phyloP scores from a whole-genome alignment of 257 asterid species.

The Capsicum rhomboideum region DNA sequence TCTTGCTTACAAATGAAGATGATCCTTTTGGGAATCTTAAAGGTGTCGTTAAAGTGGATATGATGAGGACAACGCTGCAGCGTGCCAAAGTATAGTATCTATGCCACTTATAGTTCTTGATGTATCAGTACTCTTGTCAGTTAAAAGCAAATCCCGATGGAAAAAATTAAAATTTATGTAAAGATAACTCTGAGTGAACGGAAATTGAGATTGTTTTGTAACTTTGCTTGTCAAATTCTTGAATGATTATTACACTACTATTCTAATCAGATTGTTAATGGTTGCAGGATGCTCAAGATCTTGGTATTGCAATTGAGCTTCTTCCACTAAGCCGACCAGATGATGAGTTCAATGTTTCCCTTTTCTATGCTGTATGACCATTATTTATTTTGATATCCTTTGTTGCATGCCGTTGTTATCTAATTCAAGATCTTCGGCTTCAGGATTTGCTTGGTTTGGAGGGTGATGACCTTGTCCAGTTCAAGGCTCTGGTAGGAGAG shows the following conservation, averaged over 20 bases:
- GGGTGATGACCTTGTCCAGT: constrained; percentile 63
- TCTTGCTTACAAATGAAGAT: constrained; percentile 89
- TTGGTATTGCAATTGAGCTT: constrained; percentile 81
- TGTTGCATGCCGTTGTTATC: not conserved
- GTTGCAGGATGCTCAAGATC: constrained; percentile 93
- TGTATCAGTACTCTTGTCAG: not conserved
- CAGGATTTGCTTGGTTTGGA: constrained; percentile 91
- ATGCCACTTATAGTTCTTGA: not conserved
- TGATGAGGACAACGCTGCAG: constrained; percentile 91
- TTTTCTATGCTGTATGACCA: constrained; percentile 78
- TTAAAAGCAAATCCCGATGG: not conserved
- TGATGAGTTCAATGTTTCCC: constrained; percentile 69
- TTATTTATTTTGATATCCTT: not conserved
- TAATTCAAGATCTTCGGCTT: constrained; percentile 16
- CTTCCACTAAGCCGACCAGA: constrained; percentile 75
- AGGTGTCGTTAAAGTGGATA: constrained; percentile 83
- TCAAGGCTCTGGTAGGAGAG: constrained; percentile 65
- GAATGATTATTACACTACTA: not conserved
- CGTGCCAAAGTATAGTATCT: constrained; percentile 67
- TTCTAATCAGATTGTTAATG: not conserved
- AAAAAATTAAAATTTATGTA: not conserved
- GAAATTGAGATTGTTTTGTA: not conserved
- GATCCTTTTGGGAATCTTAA: constrained; percentile 86
- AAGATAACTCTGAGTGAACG: not conserved
- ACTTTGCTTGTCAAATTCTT: not conserved